phyloP scores from a whole-genome alignment of 2,329 filamentous ascomycete genomes.

The Pestalotiopsis sp. region DNA sequence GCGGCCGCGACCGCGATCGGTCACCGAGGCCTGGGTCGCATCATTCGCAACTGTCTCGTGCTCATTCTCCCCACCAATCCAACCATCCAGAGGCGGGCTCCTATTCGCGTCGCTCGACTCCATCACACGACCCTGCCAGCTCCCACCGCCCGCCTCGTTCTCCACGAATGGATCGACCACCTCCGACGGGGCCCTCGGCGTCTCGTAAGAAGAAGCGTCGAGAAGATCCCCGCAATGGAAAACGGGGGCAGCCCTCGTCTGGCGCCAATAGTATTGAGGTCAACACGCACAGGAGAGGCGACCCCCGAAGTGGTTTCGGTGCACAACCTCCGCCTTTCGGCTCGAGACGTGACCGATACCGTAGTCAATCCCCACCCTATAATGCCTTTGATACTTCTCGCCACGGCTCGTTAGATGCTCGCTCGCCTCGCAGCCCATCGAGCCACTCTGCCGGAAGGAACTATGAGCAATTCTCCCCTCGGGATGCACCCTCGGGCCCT shows the following conservation, averaged over 20 bases:
- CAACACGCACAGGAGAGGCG: constrained; percentile 42
- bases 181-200: constrained; percentile 26
- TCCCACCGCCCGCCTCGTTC: constrained; percentile 26
- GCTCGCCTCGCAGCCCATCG: constrained; percentile 59
- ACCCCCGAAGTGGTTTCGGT: constrained; percentile 40
- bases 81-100: constrained; percentile 27
- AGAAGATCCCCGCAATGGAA: constrained; percentile 41
- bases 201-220: constrained; percentile 40
- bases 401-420: constrained; percentile 61
- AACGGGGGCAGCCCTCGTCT: constrained; percentile 39
- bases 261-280: constrained; percentile 54
- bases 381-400: constrained; percentile 55
- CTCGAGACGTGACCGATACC: constrained; percentile 38
- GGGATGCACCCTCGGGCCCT: constrained; percentile 51
- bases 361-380: constrained; percentile 58
- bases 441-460: constrained; percentile 54
- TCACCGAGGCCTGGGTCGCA: constrained; percentile 24
- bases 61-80: constrained; percentile 28
- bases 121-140: constrained; percentile 24
- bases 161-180: constrained; percentile 25
- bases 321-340: constrained; percentile 34
- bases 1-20: constrained; percentile 28
- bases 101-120: constrained; percentile 27
- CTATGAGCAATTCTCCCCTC: constrained; percentile 45
- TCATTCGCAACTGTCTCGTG: constrained; percentile 26